phyloP scores from a whole-genome alignment of 495 filamentous ascomycete species.

The Daldinia concentrica region DNA sequence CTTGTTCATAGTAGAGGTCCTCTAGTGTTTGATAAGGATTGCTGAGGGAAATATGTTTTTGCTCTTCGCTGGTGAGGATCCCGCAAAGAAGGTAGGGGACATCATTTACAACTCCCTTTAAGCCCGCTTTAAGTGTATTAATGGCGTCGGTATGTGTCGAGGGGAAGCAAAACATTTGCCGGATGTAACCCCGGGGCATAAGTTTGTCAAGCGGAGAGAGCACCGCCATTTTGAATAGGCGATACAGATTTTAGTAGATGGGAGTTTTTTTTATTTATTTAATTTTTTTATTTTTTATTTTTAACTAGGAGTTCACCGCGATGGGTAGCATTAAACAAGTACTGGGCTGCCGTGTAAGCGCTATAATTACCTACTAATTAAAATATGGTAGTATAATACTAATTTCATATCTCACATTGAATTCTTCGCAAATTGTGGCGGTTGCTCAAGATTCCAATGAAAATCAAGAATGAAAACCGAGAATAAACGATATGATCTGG shows the following conservation, averaged over 20 bases:
- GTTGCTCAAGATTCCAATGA: neutral
- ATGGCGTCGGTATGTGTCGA: constrained; percentile 23
- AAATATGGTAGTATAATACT: no score
- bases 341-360: neutral
- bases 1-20: constrained; percentile 34
- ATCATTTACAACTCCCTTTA: constrained; percentile 32
- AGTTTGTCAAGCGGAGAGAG: constrained; percentile 41
- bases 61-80: constrained; percentile 24
- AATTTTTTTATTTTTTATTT: no score
- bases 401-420: no score
- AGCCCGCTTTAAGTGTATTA: constrained; percentile 24
- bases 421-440: neutral
- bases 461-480: no score
- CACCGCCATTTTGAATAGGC: constrained; percentile 3
- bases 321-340: no score
- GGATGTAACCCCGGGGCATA: constrained; percentile 45
- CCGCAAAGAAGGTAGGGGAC: constrained; percentile 43
- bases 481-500: no score
- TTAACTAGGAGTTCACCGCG: no score
- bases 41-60: constrained; percentile 27
- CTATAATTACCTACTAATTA: neutral
- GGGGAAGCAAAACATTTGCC: constrained; percentile 44
- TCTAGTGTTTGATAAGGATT: constrained; percentile 30
- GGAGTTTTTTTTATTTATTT: neutral
- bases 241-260: neutral